These are phyloP conservation scores for Beauveria sp. DNA, from an alignment of 2,329 filamentous ascomycete genomes.

Conservation along the genomic window DNA sequence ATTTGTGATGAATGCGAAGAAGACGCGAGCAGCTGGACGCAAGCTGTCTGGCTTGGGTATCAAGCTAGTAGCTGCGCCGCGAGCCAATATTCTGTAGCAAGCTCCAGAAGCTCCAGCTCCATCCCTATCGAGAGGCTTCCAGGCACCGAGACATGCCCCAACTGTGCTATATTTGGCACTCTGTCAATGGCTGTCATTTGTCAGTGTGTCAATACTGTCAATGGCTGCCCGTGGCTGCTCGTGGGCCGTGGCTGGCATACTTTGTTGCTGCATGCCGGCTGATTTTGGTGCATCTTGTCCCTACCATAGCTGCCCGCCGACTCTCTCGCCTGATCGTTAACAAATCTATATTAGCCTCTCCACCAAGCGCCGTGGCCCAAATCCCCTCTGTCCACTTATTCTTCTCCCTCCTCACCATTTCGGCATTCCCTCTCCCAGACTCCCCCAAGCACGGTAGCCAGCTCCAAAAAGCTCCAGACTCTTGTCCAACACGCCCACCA, in stretches of 20 bases:
- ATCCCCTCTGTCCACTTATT: constrained; percentile 1
- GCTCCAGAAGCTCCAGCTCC: not conserved
- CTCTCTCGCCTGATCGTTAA: too few relatives aligned
- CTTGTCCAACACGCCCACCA: not conserved
- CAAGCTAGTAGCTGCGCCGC: not conserved
- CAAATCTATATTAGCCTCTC: too few relatives aligned
- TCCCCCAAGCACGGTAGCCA: not conserved
- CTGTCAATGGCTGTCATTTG: too few relatives aligned
- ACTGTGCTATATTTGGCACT: not conserved
- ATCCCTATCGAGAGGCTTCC: not conserved
- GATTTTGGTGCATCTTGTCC: too few relatives aligned
- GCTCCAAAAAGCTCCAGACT: not conserved
- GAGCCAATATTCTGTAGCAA: not conserved
- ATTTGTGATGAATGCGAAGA: not conserved
- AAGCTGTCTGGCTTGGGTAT: not conserved
- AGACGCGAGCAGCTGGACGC: not conserved
- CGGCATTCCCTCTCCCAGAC: not conserved
- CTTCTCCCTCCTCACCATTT: not conserved
- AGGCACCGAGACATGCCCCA: not conserved
- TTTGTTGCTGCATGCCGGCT: too few relatives aligned
- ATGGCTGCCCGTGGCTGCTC: too few relatives aligned
- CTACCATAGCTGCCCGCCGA: too few relatives aligned
- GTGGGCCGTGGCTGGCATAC: too few relatives aligned
- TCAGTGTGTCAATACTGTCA: too few relatives aligned
- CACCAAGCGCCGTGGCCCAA: not conserved